Percentiles rank a stretch among this genome's conserved stretches.
phyloP scores from a whole-genome alignment of 2,329 filamentous ascomycete species.

The Cercospora berteroae region DNA sequence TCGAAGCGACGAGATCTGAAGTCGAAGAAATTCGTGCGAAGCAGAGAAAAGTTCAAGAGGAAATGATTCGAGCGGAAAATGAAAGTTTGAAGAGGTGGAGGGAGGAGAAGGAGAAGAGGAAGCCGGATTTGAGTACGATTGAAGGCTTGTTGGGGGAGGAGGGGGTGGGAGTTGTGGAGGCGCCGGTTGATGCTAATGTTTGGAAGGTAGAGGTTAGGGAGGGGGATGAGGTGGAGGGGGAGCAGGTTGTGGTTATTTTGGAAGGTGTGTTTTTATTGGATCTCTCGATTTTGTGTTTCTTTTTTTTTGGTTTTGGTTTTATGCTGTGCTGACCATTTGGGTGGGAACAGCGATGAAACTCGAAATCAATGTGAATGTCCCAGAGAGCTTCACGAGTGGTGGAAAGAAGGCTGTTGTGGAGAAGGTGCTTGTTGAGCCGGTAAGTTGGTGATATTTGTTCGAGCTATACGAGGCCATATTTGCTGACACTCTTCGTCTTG shows the following conservation, averaged over 20 bases:
- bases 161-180: slow-evolving; percentile 40
- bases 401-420: slow-evolving; percentile 36
- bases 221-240: slow-evolving; percentile 37
- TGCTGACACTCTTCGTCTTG: not conserved
- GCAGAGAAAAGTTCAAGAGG: slow-evolving; percentile 51
- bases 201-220: slow-evolving; percentile 47
- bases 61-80: slow-evolving; percentile 49
- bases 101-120: slow-evolving; percentile 44
- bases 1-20: slow-evolving; percentile 49
- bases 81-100: slow-evolving; percentile 46
- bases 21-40: slow-evolving; percentile 46
- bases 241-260: slow-evolving; percentile 42
- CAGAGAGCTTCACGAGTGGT: slow-evolving; percentile 32
- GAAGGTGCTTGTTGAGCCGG: slow-evolving; percentile 45
- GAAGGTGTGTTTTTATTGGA: slow-evolving; percentile 28
- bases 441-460: not conserved
- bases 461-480: not conserved
- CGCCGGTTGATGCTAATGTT: slow-evolving; percentile 46
- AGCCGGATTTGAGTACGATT: slow-evolving; percentile 50
- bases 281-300: not conserved
- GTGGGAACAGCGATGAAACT: slow-evolving; percentile 43
- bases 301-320: too few species aligned
- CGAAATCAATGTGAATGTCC: slow-evolving; percentile 46
- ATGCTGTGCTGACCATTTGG: not conserved
- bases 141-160: slow-evolving; percentile 47